phyloP scores from a whole-genome alignment of 306 rosid species.

The Carpinus fangiana region DNA sequence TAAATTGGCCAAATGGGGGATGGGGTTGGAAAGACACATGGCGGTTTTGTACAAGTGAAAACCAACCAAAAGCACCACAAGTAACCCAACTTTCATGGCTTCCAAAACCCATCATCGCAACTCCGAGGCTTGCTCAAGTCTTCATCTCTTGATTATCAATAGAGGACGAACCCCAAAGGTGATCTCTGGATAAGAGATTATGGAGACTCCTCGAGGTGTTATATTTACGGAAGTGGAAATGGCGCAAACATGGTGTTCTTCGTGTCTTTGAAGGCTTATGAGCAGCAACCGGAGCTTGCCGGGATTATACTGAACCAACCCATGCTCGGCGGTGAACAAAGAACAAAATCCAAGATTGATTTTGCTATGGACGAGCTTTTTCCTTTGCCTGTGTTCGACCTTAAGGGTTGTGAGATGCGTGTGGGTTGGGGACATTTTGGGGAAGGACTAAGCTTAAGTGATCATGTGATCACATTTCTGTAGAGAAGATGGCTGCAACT shows the following conservation, averaged over 20 bases:
- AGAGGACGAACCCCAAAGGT: constrained; percentile 31
- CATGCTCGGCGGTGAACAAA: constrained; percentile 56
- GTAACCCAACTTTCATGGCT: no score
- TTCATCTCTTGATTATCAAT: neutral
- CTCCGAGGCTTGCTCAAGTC: no score
- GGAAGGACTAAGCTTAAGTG: no score
- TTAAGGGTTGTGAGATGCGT: neutral
- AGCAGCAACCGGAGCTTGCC: constrained; percentile 24
- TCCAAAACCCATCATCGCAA: no score
- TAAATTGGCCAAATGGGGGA: constrained; percentile 35
- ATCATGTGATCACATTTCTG: no score
- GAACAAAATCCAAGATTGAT: constrained; percentile 53
- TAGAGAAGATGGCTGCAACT: no score
- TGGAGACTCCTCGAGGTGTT: constrained; percentile 64
- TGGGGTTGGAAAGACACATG: constrained; percentile 46
- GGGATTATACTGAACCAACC: constrained; percentile 77
- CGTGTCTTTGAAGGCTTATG: constrained; percentile 9
- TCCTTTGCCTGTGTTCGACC: constrained; percentile 66
- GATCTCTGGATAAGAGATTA: constrained; percentile 63
- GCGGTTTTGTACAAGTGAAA: neutral
- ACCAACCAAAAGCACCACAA: no score
- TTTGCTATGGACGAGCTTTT: constrained; percentile 50
- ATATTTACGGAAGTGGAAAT: constrained; percentile 47
- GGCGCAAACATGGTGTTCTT: constrained; percentile 63
- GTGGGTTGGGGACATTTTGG: no score